Percentiles rank a stretch among this genome's conserved stretches.
These are phyloP conservation scores for Limtongia smithiae DNA, from an alignment of 805 yeast genomes.

Conservation along the genomic window DNA sequence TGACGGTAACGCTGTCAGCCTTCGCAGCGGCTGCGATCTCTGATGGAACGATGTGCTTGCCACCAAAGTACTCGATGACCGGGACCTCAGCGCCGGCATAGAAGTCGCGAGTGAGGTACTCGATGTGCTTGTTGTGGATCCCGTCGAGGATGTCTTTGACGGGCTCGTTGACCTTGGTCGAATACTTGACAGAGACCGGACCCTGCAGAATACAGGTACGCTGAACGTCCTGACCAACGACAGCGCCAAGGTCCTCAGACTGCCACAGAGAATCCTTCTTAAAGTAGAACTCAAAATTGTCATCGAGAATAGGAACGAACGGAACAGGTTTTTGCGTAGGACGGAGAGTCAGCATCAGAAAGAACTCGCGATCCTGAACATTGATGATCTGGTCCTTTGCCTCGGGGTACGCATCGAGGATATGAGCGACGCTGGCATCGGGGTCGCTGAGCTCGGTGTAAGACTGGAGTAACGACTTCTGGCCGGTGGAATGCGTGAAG, in stretches of 20 bases:
- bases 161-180: conserved; percentile 86
- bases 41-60: conserved; percentile 46
- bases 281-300: conserved; percentile 91
- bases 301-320: conserved; percentile 91
- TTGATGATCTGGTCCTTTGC: conserved; percentile 80
- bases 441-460: conserved; percentile 69
- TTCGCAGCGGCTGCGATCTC: conserved; percentile 28
- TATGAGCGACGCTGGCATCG: conserved; percentile 51
- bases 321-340: conserved; percentile 97
- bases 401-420: conserved; percentile 66
- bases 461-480: conserved; percentile 67
- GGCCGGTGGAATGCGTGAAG: conserved; percentile 53
- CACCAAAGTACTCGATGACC: conserved; percentile 83
- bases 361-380: conserved; percentile 93
- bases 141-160: conserved; percentile 83
- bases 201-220: conserved; percentile 99
- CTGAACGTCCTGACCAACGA: conserved; percentile 91
- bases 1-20: conserved; percentile 34
- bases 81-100: conserved; percentile 79
- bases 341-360: conserved; percentile 74
- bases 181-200: conserved; percentile 94
- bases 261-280: conserved; percentile 99
- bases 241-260: conserved; percentile 94
- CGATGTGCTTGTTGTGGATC: conserved; percentile 87
- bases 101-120: conserved; percentile 54